phyloP scores from a whole-genome alignment of 2,329 filamentous ascomycete species.

The Arthroderma sp. region DNA sequence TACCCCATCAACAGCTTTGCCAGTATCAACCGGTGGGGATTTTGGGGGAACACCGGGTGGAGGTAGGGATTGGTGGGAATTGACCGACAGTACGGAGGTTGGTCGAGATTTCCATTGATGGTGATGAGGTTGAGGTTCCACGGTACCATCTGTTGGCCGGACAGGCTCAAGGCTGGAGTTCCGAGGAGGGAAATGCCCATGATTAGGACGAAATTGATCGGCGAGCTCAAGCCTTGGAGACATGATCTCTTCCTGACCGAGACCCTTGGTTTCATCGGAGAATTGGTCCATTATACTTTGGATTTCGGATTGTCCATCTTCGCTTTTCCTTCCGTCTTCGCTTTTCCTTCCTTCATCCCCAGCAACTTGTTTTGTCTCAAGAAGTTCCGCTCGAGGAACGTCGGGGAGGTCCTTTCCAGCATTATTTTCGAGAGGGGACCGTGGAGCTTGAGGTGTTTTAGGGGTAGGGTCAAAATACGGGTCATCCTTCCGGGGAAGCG shows the following conservation, averaged over 20 bases:
- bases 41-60: constrained; percentile 17
- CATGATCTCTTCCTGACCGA: constrained; percentile 74
- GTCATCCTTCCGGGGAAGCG: constrained; percentile 39
- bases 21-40: constrained; percentile 11
- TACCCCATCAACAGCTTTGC: constrained; percentile 15
- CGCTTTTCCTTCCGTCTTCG: constrained; percentile 46
- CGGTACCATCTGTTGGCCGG: constrained; percentile 28
- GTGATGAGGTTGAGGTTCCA: constrained; percentile 11
- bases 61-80: constrained; percentile 7
- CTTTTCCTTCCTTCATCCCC: constrained; percentile 40
- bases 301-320: constrained; percentile 69
- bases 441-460: constrained; percentile 30
- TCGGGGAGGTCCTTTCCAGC: constrained; percentile 28
- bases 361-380: constrained; percentile 32
- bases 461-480: constrained; percentile 39
- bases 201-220: constrained; percentile 58
- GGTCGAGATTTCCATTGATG: constrained; percentile 7
- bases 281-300: constrained; percentile 98
- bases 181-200: constrained; percentile 61
- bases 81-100: constrained; percentile 2
- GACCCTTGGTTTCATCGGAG: constrained; percentile 55
- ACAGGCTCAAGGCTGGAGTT: constrained; percentile 74
- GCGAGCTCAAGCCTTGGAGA: constrained; percentile 73
- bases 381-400: constrained; percentile 18
- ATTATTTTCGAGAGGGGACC: constrained; percentile 26